Percentiles rank a stretch among this genome's conserved stretches.
These are phyloP conservation scores for Aureobasidium sp. DNA, from an alignment of 2,329 filamentous ascomycete species.

Conservation along the genomic window DNA sequence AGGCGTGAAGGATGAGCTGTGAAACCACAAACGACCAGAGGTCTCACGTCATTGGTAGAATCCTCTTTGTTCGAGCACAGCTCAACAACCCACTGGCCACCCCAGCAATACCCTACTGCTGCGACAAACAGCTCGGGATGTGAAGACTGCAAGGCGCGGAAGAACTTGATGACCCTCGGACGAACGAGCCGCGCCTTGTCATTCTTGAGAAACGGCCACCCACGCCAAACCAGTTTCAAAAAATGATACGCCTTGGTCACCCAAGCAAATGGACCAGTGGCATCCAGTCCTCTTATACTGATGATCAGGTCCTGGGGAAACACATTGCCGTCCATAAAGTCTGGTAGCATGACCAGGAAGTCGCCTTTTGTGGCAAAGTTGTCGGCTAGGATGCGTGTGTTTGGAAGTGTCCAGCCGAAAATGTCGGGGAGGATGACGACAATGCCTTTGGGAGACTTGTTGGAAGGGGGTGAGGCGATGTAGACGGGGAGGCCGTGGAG, in stretches of 20 bases:
- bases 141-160: constrained; percentile 22
- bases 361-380: constrained; percentile 26
- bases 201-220: constrained; percentile 22
- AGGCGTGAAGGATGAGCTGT: constrained; percentile 27
- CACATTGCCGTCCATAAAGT: constrained; percentile 27
- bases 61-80: constrained; percentile 23
- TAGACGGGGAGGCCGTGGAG: constrained; percentile 31
- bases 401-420: constrained; percentile 29
- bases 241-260: constrained; percentile 25
- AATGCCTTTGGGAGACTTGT: constrained; percentile 24
- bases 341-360: constrained; percentile 27
- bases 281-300: constrained; percentile 23
- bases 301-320: constrained; percentile 22
- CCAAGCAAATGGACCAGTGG: constrained; percentile 24
- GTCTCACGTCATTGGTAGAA: not conserved
- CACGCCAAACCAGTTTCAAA: constrained; percentile 16
- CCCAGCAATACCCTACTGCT: constrained; percentile 30
- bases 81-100: constrained; percentile 26
- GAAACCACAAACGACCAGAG: constrained; percentile 10
- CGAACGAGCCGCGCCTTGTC: constrained; percentile 19
- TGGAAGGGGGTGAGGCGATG: constrained; percentile 26
- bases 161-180: constrained; percentile 23
- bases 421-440: constrained; percentile 32
- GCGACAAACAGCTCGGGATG: constrained; percentile 24
- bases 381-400: constrained; percentile 31